Evolutionary conservation across 2,329 filamentous ascomycete species (phyloP).

Genomic region (Talaromyces albobiverticillius): DNA sequence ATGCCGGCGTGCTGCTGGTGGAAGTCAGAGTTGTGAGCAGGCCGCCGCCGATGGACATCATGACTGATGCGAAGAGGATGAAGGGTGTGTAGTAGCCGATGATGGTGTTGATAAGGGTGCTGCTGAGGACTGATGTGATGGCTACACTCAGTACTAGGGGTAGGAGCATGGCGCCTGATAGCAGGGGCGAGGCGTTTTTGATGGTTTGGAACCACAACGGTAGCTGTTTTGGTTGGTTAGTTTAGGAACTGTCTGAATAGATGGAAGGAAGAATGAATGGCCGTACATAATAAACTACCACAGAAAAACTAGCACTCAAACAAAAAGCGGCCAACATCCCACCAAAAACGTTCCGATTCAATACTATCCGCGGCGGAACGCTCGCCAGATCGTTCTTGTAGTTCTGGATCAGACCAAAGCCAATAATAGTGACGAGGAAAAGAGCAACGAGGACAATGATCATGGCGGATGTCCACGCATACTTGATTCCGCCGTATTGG

Average conservation of each 20-base stretch:
- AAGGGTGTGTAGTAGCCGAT: slow-evolving; percentile 27
- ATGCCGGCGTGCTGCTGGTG: slow-evolving; percentile 16
- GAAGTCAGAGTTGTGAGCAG: slow-evolving; percentile 32
- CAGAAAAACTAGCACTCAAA: slow-evolving; percentile 14
- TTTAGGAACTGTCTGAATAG: slow-evolving; percentile 11
- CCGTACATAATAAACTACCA: slow-evolving; percentile 18
- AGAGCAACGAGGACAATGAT: slow-evolving; percentile 54
- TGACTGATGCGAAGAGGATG: slow-evolving; percentile 24
- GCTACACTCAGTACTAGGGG: slow-evolving; percentile 36
- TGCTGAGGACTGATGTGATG: slow-evolving; percentile 26
- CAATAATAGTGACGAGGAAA: slow-evolving; percentile 43
- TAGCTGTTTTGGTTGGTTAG: slow-evolving; percentile 15
- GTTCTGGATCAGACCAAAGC: slow-evolving; percentile 17
- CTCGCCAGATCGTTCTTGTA: slow-evolving; percentile 12
- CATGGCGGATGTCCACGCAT: slow-evolving; percentile 49
- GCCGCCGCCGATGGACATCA: slow-evolving; percentile 27
- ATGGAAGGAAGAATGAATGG: neutral
- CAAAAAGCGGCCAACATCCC: slow-evolving; percentile 12
- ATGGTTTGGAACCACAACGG: slow-evolving; percentile 37
- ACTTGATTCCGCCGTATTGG: slow-evolving; percentile 55
- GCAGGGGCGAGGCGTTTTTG: slow-evolving; percentile 27
- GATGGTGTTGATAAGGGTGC: slow-evolving; percentile 24
- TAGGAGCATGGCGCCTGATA: slow-evolving; percentile 41
- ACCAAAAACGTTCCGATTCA: slow-evolving; percentile 16
- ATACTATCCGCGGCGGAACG: slow-evolving; percentile 12